phyloP scores from a whole-genome alignment of 495 filamentous ascomycete species.

The Aspergillus homomorphus region DNA sequence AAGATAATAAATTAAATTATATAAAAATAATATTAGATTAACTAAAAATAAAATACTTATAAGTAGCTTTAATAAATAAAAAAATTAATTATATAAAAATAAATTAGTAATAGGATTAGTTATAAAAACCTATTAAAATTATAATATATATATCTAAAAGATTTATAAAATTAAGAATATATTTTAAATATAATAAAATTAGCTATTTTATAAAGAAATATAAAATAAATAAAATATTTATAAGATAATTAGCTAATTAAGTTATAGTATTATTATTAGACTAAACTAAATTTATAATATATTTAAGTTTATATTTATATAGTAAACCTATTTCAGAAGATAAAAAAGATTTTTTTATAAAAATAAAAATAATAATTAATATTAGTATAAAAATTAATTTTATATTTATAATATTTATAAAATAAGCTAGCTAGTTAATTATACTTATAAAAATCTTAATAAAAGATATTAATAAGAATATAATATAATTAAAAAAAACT shows the following conservation, averaged over 20 bases:
- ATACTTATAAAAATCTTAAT: background rate
- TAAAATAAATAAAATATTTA: background rate
- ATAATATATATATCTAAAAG: background rate
- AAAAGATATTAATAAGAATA: background rate
- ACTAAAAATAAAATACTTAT: background rate
- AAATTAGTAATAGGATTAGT: background rate
- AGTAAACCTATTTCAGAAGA: too few species aligned
- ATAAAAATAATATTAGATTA: background rate
- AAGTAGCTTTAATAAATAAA: background rate
- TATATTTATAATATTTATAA: background rate
- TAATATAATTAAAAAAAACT: background rate
- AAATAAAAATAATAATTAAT: background rate
- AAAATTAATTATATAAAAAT: background rate
- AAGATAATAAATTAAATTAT: background rate
- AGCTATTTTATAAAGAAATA: background rate
- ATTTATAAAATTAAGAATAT: too few species aligned
- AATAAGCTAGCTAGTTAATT: background rate
- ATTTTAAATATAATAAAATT: background rate
- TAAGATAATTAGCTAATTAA: background rate
- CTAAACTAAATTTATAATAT: background rate
- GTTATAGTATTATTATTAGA: background rate
- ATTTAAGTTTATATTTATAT: background rate
- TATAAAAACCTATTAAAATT: background rate
- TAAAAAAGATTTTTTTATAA: background rate
- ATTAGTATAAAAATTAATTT: background rate